Percentiles rank a stretch among this genome's conserved stretches.
These are phyloP conservation scores for Seminavis robusta DNA, from an alignment of 108 stramenopile species.

Conservation along the genomic window DNA sequence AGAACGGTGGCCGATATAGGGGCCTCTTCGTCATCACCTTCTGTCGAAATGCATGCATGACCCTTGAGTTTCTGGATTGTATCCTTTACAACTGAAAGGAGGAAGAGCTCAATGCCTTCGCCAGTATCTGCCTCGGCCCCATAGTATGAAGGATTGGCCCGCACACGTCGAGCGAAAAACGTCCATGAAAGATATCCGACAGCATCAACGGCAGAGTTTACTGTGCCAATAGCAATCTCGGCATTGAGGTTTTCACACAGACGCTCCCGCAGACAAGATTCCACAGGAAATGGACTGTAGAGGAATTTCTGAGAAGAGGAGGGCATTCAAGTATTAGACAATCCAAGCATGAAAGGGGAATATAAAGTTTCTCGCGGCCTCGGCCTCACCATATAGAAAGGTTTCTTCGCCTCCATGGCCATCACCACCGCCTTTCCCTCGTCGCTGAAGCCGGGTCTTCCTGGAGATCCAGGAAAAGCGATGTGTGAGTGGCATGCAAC, in stretches of 20 bases:
- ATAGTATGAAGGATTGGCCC: slow-evolving; percentile 95
- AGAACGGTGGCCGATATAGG: slow-evolving; percentile 55
- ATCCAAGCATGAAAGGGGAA: not conserved
- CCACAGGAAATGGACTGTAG: slow-evolving; percentile 99
- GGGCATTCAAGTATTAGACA: not conserved
- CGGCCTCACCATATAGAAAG: slow-evolving; percentile 77
- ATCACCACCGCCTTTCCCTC: slow-evolving; percentile 92
- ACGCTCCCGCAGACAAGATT: slow-evolving; percentile 78
- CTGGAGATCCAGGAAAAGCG: slow-evolving; percentile 13
- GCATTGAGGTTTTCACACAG: slow-evolving; percentile 96
- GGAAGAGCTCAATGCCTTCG: slow-evolving; percentile 66
- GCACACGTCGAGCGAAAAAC: slow-evolving; percentile 91
- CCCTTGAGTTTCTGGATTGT: slow-evolving; percentile 64
- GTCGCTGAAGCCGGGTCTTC: slow-evolving; percentile 96
- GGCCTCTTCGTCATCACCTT: slow-evolving; percentile 35
- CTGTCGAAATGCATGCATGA: slow-evolving; percentile 68
- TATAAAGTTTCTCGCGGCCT: not conserved
- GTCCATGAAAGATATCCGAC: slow-evolving; percentile 96
- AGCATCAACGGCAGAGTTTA: slow-evolving; percentile 69
- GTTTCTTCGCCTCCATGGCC: slow-evolving; percentile 94
- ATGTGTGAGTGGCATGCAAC: not conserved
- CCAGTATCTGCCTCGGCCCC: slow-evolving; percentile 54
- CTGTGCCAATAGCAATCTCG: slow-evolving; percentile 89
- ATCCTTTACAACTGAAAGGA: slow-evolving; percentile 53
- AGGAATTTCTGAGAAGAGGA: slow-evolving; percentile 74